phyloP scores from a whole-genome alignment of 306 rosid genomes.

The Purshia tridentata region DNA sequence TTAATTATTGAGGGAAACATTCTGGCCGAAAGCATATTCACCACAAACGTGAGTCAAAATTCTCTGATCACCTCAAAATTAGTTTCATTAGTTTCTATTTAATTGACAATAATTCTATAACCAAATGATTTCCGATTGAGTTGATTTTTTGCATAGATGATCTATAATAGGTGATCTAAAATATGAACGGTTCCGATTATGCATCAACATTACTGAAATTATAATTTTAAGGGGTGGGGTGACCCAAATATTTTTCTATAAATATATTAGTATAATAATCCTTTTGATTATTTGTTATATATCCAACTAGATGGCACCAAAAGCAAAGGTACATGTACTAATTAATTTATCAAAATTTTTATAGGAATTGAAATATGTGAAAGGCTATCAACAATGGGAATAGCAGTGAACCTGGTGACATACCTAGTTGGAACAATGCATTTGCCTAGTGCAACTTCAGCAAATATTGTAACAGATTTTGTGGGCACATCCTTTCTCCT shows the following conservation, averaged over 20 bases:
- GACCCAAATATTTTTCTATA: too few relatives aligned
- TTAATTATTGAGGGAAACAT: background rate
- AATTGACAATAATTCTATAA: too few relatives aligned
- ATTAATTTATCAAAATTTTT: conserved; percentile 16
- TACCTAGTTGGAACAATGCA: conserved; percentile 80
- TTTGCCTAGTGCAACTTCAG: conserved; percentile 86
- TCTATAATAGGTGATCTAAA: too few relatives aligned
- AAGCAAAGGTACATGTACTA: background rate
- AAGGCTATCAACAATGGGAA: conserved; percentile 97
- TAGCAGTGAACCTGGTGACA: conserved; percentile 88
- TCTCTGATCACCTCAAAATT: background rate
- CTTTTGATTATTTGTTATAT: background rate
- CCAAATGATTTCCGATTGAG: too few relatives aligned
- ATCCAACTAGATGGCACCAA: background rate
- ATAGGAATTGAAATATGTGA: conserved; percentile 78
- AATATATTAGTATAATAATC: background rate
- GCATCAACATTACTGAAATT: too few relatives aligned
- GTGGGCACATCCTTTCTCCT: conserved; percentile 81
- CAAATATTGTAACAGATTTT: conserved; percentile 89
- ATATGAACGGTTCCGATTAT: too few relatives aligned
- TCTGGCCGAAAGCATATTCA: background rate
- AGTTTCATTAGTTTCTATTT: too few relatives aligned
- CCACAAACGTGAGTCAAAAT: background rate
- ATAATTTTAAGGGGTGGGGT: too few relatives aligned
- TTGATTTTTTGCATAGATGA: too few relatives aligned